Evolutionary conservation across 352 stramenopile species (phyloP), one percentile per base, ranked within the genome.

Genomic region (Phytophthora aleatoria): DNA sequence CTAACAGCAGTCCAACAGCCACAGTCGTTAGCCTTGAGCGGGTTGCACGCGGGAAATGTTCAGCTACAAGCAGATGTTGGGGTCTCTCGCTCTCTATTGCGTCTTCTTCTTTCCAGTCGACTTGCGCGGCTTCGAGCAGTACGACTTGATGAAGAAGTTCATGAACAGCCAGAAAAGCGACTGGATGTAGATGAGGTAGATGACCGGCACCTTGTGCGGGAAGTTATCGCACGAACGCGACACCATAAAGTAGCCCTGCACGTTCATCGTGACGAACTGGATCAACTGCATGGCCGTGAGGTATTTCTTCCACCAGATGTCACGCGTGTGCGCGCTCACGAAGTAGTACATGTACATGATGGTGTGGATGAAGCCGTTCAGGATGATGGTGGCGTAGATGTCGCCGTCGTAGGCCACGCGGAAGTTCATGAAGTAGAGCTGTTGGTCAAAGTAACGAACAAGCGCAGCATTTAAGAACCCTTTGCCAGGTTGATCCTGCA

Each of bases 321-420:
- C 87, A 64, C 95, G 96, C 50, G 95, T 98, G 81, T 99, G 94
- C 62, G 98, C 96, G 76, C 90, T 97, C 39, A 99, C 96, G 64
- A 98, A 98, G 90, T 99, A 99, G 79, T 99, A 99, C 39, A 94
- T 98, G 88, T 99, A 99, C 96, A 99, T 99, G 67, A 99, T 95
- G 26, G 94, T 98, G 81, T 99, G 97, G 69, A 99, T 98, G 74
- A 98, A 98, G 49, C 92, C 92, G 73, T 99, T 99, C 35, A 99
- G 74, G 31, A 98, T 83, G 66, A 99, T 96, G 33, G 96, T 99
- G 28, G 98, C 81, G 79, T 96, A 99, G 55, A 99, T 92, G 78
- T 99, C 96, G 51, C 96, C 96, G 77, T 99, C 96, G 69, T 98
- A 98, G 26, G 92, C 90, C 2, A 97, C 81, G 65, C 98, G 69